These are phyloP conservation scores for Chalara sp. DNA, from an alignment of 2,329 filamentous ascomycete species.

Conservation along the genomic window DNA sequence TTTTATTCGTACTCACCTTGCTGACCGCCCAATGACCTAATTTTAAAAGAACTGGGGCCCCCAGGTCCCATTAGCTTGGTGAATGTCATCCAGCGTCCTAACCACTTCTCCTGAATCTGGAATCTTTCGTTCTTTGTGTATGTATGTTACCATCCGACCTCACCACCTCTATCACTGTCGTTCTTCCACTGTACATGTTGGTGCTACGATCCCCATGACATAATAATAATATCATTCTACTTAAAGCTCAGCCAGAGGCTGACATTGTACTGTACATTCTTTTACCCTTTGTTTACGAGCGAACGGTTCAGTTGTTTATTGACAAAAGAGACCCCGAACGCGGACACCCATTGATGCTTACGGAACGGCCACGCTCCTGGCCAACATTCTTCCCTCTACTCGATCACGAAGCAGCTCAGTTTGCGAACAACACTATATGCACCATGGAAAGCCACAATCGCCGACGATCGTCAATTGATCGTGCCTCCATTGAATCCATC, in stretches of 20 bases:
- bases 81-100: too few species aligned
- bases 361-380: slow-evolving; percentile 10
- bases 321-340: slow-evolving; percentile 15
- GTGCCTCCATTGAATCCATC: slow-evolving; percentile 24
- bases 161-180: not conserved
- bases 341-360: slow-evolving; percentile 16
- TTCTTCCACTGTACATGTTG: not conserved
- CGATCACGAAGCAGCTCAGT: slow-evolving; percentile 14
- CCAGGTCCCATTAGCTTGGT: too few species aligned
- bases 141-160: too few species aligned
- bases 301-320: slow-evolving; percentile 17
- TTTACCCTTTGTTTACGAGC: slow-evolving; percentile 10
- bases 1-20: too few species aligned
- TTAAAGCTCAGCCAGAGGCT: slow-evolving; percentile 2
- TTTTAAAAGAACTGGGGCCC: too few species aligned
- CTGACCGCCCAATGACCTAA: too few species aligned
- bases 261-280: slow-evolving; percentile 12
- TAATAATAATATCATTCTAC: not conserved
- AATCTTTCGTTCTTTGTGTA: too few species aligned
- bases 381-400: slow-evolving; percentile 11
- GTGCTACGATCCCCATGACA: not conserved
- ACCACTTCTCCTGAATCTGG: too few species aligned
- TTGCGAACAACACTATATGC: slow-evolving; percentile 19
- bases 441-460: slow-evolving; percentile 21
- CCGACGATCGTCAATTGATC: slow-evolving; percentile 22